phyloP scores from a whole-genome alignment of 2,329 filamentous ascomycete species.

The Phaeophleospora eucalypticola region DNA sequence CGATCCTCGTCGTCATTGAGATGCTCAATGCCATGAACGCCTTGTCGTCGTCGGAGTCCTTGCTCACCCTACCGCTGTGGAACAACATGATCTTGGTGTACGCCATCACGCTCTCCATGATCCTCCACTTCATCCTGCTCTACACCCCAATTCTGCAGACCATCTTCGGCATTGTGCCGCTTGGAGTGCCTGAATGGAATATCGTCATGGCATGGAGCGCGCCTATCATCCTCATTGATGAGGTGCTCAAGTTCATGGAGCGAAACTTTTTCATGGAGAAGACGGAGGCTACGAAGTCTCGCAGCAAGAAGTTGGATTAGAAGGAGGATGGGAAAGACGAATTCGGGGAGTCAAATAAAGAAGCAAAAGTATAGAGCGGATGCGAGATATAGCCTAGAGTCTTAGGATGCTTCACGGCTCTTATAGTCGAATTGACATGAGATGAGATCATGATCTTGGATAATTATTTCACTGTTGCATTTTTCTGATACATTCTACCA shows the following conservation, averaged over 20 bases:
- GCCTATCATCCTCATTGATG: constrained; percentile 91
- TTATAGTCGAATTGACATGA: neutral
- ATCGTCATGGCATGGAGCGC: constrained; percentile 83
- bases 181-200: constrained; percentile 85
- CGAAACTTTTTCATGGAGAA: constrained; percentile 36
- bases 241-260: constrained; percentile 75
- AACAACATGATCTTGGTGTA: constrained; percentile 98
- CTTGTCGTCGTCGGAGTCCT: constrained; percentile 87
- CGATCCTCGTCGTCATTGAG: constrained; percentile 90
- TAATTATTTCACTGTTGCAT: neutral
- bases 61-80: constrained; percentile 93
- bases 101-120: constrained; percentile 89
- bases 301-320: constrained; percentile 23
- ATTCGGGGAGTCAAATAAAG: neutral
- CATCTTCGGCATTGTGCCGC: constrained; percentile 84
- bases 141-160: constrained; percentile 86
- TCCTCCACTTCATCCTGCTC: constrained; percentile 85
- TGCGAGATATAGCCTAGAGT: neutral
- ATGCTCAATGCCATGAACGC: constrained; percentile 99
- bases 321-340: neutral
- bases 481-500: too few species aligned
- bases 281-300: constrained; percentile 13
- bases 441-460: neutral
- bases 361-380: neutral
- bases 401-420: neutral